These are phyloP conservation scores for Kuraishia molischiana DNA, from an alignment of 805 yeast species.

Conservation along the genomic window DNA sequence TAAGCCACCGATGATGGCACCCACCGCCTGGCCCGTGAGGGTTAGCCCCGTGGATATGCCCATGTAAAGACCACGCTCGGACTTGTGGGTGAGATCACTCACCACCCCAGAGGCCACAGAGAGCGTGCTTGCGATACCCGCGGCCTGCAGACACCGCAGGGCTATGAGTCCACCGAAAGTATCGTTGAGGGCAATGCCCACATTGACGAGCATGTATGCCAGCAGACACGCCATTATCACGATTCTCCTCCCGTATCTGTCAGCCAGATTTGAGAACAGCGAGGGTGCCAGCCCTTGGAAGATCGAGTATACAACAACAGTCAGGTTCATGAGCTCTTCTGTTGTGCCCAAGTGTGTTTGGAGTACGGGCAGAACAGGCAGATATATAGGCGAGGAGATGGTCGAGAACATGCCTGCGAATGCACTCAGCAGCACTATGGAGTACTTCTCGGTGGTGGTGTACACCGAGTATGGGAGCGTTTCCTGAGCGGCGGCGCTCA, in stretches of 20 bases:
- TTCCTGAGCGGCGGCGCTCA: not conserved
- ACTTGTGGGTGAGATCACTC: constrained; percentile 53
- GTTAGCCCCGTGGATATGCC: constrained; percentile 54
- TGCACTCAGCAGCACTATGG: not conserved
- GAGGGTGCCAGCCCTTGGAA: constrained; percentile 75
- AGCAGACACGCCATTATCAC: constrained; percentile 26
- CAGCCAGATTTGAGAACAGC: constrained; percentile 59
- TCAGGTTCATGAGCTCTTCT: constrained; percentile 50
- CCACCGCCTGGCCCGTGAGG: constrained; percentile 59
- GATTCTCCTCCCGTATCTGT: constrained; percentile 64
- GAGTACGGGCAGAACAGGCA: not conserved
- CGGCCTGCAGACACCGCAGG: constrained; percentile 58
- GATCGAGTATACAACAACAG: constrained; percentile 68
- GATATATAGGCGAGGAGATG: not conserved
- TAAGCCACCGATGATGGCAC: constrained; percentile 48
- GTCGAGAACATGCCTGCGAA: not conserved
- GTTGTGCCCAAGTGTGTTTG: constrained; percentile 8
- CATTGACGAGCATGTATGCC: constrained; percentile 42
- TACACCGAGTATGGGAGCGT: not conserved
- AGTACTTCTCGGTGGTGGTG: not conserved
- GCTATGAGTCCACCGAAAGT: constrained; percentile 44
- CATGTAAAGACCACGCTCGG: constrained; percentile 53
- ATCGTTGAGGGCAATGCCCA: constrained; percentile 47
- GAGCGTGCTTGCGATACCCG: constrained; percentile 64
- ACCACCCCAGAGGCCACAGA: constrained; percentile 55